These are phyloP conservation scores for Salvia miltiorrhiza DNA, from an alignment of 257 asterid species.

Conservation along the genomic window DNA sequence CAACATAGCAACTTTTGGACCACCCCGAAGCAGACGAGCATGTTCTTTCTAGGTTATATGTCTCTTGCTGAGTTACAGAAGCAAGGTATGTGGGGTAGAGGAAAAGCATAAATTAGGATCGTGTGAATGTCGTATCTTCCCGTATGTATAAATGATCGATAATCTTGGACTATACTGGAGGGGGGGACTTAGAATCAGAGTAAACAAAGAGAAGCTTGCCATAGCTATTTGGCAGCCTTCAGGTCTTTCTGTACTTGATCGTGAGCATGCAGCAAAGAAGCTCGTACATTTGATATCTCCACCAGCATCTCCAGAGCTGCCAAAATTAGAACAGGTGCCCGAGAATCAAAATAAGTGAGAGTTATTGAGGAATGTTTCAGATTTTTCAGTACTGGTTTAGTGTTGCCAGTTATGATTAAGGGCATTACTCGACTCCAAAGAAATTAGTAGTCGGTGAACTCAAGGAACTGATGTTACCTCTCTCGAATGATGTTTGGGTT, in stretches of 20 bases:
- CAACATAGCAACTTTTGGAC: neutral
- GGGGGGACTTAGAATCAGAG: neutral
- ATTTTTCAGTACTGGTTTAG: neutral
- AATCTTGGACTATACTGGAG: neutral
- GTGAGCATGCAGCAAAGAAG: slow-evolving; percentile 57
- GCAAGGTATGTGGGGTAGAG: neutral
- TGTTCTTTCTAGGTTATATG: too few species aligned
- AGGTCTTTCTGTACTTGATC: slow-evolving; percentile 52
- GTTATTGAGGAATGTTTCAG: neutral
- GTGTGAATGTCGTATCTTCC: neutral
- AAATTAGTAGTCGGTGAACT: neutral
- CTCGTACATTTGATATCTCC: slow-evolving; percentile 61
- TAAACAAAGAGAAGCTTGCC: neutral
- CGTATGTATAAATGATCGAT: neutral
- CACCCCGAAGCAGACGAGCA: neutral
- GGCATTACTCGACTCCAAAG: neutral
- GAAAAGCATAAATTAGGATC: neutral
- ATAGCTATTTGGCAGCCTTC: slow-evolving; percentile 26
- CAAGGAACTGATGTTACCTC: slow-evolving; percentile 42
- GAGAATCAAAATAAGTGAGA: neutral
- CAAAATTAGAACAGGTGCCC: slow-evolving; percentile 1
- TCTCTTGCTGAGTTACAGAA: neutral
- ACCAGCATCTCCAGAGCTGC: slow-evolving; percentile 75
- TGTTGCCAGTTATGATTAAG: neutral
- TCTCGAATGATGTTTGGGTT: slow-evolving; percentile 84